Evolutionary conservation across 257 asterid species (phyloP).

Genomic region (Penstemon eatonii): DNA sequence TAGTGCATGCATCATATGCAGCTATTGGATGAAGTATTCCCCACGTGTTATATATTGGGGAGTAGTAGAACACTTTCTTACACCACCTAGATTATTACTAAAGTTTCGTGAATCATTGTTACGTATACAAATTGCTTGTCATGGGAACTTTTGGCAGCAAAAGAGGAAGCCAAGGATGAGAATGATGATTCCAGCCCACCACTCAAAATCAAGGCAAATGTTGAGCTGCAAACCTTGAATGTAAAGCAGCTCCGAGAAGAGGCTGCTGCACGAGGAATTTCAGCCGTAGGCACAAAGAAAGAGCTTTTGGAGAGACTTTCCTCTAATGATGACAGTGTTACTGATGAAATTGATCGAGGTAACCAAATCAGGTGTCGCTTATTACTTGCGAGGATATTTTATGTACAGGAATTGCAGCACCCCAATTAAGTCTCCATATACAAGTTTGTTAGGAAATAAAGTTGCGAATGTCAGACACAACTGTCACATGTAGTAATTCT

Average conservation of each 20-base stretch:
- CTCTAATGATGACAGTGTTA: constrained; percentile 32
- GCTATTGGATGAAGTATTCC: not conserved
- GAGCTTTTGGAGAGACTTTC: constrained; percentile 66
- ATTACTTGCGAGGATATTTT: constrained; percentile 1
- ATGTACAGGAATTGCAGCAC: not conserved
- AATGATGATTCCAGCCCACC: constrained; percentile 38
- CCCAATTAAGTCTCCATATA: not conserved
- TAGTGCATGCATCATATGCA: not conserved
- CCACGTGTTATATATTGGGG: no score
- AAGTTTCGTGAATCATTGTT: not conserved
- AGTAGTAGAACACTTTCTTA: no score
- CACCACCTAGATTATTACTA: no score
- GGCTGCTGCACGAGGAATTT: constrained; percentile 50
- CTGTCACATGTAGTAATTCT: constrained; percentile 15
- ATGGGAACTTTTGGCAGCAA: constrained; percentile 24
- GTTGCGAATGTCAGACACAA: not conserved
- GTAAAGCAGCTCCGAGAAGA: constrained; percentile 65
- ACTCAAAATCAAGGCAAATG: constrained; percentile 35
- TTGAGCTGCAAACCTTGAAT: constrained; percentile 50
- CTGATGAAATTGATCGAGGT: constrained; percentile 39
- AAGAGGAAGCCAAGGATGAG: constrained; percentile 32
- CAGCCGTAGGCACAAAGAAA: constrained; percentile 59
- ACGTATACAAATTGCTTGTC: not conserved
- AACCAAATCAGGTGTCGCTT: constrained; percentile 1
- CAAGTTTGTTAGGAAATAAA: not conserved